Conservation (phyloP, 805 yeast genomes). For the Ogataea populi-albae region DNA sequence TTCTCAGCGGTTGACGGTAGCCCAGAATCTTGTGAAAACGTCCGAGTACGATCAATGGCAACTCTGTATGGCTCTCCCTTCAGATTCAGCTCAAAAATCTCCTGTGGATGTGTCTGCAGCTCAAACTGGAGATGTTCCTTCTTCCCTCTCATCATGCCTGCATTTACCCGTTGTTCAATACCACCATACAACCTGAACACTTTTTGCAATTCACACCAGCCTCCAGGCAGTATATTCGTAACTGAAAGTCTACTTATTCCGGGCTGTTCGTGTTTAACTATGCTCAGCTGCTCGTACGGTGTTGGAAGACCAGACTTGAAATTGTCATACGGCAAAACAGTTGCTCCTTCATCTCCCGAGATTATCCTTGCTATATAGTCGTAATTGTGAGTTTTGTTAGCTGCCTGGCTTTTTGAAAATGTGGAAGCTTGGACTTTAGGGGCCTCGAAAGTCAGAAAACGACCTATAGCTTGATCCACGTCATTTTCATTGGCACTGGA, state of each 20-base stretch:
- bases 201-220: slow-evolving; percentile 68
- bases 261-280: slow-evolving; percentile 5
- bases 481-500: neutral
- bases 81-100: slow-evolving; percentile 11
- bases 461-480: slow-evolving; percentile 3
- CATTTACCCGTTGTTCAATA: slow-evolving; percentile 29
- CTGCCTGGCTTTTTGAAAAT: neutral
- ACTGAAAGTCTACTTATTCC: slow-evolving; percentile 47
- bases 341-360: slow-evolving; percentile 3
- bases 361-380: slow-evolving; percentile 6
- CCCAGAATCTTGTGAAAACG: no score
- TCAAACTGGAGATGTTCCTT: slow-evolving; percentile 49
- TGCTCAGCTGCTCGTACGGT: slow-evolving; percentile 20
- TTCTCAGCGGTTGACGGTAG: neutral
- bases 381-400: slow-evolving; percentile 3
- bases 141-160: slow-evolving; percentile 46
- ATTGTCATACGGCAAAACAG: slow-evolving; percentile 17
- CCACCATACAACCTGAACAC: slow-evolving; percentile 50
- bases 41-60: neutral
- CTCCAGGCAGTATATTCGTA: slow-evolving; percentile 53
- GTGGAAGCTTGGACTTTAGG: neutral
- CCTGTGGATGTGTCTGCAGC: slow-evolving; percentile 39
- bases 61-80: slow-evolving; percentile 2
- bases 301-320: slow-evolving; percentile 16
- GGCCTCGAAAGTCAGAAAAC: slow-evolving; percentile 1